Percentiles rank a stretch among this genome's conserved stretches.
Evolutionary conservation across 768 basidiomycete species (phyloP).

Genomic region (Pleurotus giganteus): DNA sequence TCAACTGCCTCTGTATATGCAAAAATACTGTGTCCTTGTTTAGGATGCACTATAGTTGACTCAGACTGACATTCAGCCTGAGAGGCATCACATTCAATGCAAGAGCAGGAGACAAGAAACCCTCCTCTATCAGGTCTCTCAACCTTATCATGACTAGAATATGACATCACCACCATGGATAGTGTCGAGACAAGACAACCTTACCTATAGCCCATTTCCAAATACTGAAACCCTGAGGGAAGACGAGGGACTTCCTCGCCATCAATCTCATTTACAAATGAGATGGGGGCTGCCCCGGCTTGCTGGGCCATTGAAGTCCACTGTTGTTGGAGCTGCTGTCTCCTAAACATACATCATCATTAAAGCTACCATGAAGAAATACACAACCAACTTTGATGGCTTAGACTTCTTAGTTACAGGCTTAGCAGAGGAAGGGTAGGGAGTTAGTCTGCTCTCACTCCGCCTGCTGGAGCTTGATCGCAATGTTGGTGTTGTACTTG

Average conservation of each 20-base stretch:
- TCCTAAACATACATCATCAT: conserved; percentile 3
- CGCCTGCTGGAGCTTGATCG: not conserved
- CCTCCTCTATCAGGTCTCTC: conserved; percentile 22
- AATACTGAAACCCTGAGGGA: conserved; percentile 44
- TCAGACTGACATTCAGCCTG: conserved; percentile 48
- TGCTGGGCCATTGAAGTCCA: conserved; percentile 30
- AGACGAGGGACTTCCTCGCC: conserved; percentile 43
- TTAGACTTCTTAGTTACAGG: not conserved
- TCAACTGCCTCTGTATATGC: conserved; percentile 43
- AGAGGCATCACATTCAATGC: conserved; percentile 22
- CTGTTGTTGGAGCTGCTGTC: conserved; percentile 25
- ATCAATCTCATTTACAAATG: conserved; percentile 38
- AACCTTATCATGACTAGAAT: conserved; percentile 16
- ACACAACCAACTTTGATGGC: conserved; percentile 2
- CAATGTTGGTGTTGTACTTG: not conserved
- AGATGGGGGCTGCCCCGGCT: conserved; percentile 30
- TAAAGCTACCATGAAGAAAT: not conserved
- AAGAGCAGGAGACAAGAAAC: conserved; percentile 43
- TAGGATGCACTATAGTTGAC: conserved; percentile 37
- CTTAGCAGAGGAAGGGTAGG: not conserved
- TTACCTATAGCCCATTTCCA: conserved; percentile 53
- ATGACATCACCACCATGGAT: not conserved
- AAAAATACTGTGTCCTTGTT: conserved; percentile 23
- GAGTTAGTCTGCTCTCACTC: not conserved
- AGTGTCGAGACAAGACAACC: conserved; percentile 16